Evolutionary conservation across 345 rosid genomes (phyloP).

Genomic region (Populus euphratica): DNA sequence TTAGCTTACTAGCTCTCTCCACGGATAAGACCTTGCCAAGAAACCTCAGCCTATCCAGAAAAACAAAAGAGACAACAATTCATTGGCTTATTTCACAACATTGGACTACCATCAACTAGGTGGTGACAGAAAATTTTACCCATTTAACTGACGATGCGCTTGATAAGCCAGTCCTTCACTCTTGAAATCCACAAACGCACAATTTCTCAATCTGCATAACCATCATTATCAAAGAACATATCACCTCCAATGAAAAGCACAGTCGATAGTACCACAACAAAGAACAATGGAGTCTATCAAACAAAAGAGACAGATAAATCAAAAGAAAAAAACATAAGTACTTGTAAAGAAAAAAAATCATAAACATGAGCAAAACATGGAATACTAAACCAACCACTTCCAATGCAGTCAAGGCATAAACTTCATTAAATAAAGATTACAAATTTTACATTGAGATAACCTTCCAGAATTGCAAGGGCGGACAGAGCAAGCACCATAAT

Average conservation of each 20-base stretch:
- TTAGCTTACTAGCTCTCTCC: conserved; percentile 62
- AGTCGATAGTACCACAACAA: not conserved
- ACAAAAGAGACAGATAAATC: too few species aligned
- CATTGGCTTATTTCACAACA: not conserved
- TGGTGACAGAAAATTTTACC: conserved; percentile 37
- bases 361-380: not conserved
- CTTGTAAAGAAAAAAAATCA: not conserved
- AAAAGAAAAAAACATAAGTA: too few species aligned
- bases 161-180: conserved; percentile 68
- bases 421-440: too few species aligned
- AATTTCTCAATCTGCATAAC: conserved; percentile 58
- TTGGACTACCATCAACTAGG: not conserved
- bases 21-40: conserved; percentile 83
- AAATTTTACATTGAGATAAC: conserved; percentile 26
- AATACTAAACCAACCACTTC: too few species aligned
- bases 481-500: conserved; percentile 75
- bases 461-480: conserved; percentile 75
- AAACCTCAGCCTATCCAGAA: conserved; percentile 67
- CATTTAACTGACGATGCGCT: conserved; percentile 78
- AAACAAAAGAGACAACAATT: conserved; percentile 20
- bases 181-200: conserved; percentile 87
- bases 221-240: not conserved
- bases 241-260: not conserved
- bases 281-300: not conserved
- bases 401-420: not conserved